Evolutionary conservation across 129 eudicot genomes (phyloP).

Genomic region (Chrysanthemum seticuspe): DNA sequence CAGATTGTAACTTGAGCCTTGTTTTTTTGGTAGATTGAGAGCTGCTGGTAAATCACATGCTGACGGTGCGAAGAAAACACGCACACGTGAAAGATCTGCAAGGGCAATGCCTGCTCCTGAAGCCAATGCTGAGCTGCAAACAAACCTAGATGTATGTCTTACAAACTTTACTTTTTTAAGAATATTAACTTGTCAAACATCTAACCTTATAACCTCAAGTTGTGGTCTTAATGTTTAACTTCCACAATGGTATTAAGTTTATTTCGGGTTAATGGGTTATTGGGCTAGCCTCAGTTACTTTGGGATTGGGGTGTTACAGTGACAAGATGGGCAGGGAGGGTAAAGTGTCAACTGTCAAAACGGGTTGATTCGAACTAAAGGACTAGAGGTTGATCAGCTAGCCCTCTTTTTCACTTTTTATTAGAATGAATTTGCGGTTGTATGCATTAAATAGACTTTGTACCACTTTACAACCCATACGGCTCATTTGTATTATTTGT

Average conservation of each 20-base stretch:
- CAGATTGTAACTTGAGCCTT: not conserved
- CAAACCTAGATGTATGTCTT: constrained; percentile 72
- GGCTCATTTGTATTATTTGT: not conserved
- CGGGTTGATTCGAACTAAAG: not conserved
- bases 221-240: no score
- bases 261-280: no score
- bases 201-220: not conserved
- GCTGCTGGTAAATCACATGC: constrained; percentile 65
- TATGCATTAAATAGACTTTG: not conserved
- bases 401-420: not conserved
- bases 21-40: constrained; percentile 54
- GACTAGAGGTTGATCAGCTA: not conserved
- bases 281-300: no score
- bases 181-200: not conserved
- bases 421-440: not conserved
- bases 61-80: constrained; percentile 58
- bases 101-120: constrained; percentile 82
- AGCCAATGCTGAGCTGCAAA: constrained; percentile 85
- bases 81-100: constrained; percentile 59
- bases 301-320: not conserved
- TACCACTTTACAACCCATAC: not conserved
- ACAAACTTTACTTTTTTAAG: constrained; percentile 1
- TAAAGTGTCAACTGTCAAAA: constrained; percentile 10
- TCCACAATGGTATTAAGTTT: no score
- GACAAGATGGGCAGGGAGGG: not conserved